Evolutionary conservation across 1,139 yeast genomes (phyloP).

Genomic region (Hanseniaspora gamundiae): DNA sequence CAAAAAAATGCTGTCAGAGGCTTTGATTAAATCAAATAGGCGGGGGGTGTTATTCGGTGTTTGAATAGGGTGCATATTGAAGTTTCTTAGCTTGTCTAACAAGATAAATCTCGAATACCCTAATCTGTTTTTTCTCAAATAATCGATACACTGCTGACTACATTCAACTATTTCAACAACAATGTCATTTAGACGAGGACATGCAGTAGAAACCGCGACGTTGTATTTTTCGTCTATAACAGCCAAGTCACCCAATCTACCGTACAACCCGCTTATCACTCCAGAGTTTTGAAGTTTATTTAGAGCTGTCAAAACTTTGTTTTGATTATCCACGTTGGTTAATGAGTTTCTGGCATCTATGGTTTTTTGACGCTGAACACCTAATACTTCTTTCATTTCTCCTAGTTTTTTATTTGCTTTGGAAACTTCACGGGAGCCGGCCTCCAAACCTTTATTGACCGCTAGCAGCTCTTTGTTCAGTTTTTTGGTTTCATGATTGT

Average conservation of each 20-base stretch:
- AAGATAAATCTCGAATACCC: slow-evolving; percentile 89
- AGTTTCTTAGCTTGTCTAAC: slow-evolving; percentile 57
- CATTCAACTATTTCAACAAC: slow-evolving; percentile 91
- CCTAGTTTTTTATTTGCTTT: slow-evolving; percentile 38
- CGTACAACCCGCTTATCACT: slow-evolving; percentile 75
- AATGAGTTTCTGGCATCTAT: slow-evolving; percentile 53
- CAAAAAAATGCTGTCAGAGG: slow-evolving; percentile 53
- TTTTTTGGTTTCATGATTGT: neutral
- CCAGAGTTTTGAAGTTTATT: slow-evolving; percentile 66
- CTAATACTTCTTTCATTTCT: slow-evolving; percentile 42
- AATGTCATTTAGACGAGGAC: slow-evolving; percentile 81
- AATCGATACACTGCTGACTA: slow-evolving; percentile 85
- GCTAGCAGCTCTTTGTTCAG: slow-evolving; percentile 10
- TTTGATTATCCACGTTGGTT: slow-evolving; percentile 51
- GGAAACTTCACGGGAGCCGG: slow-evolving; percentile 48
- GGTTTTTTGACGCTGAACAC: slow-evolving; percentile 45
- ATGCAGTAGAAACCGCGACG: slow-evolving; percentile 89
- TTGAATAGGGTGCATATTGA: slow-evolving; percentile 44
- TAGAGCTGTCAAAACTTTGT: slow-evolving; percentile 60
- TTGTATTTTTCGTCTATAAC: slow-evolving; percentile 79
- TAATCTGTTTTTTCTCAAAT: slow-evolving; percentile 66
- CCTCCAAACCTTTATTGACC: slow-evolving; percentile 38
- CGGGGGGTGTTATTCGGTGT: slow-evolving; percentile 76
- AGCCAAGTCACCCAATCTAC: slow-evolving; percentile 85
- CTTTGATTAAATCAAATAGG: slow-evolving; percentile 68